phyloP scores from a whole-genome alignment of 163 green algal genomes.

The Coccomyxa subellipsoidea region DNA sequence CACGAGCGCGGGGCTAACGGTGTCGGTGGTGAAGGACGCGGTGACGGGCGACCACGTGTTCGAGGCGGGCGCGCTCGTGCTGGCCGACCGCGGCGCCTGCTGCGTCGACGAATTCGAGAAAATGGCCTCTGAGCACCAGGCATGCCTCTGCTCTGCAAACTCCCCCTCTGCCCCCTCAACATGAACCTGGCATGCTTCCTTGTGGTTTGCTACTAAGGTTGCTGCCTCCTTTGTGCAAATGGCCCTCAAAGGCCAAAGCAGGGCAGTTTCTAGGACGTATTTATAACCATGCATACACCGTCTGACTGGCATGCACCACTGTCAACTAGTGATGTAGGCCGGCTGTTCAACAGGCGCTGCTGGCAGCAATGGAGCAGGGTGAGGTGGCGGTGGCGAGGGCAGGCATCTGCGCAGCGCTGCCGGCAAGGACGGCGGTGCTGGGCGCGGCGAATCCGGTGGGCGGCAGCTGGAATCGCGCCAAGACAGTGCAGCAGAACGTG shows the following conservation, averaged over 20 bases:
- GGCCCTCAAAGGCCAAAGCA: no score
- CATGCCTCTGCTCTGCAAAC: not conserved
- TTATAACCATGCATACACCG: no score
- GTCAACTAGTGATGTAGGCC: no score
- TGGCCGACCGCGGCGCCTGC: constrained; percentile 83
- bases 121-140: constrained; percentile 22
- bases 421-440: constrained; percentile 78
- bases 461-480: constrained; percentile 68
- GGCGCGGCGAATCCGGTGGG: constrained; percentile 85
- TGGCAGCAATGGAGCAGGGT: constrained; percentile 94
- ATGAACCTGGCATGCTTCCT: not conserved
- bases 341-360: constrained; percentile 65
- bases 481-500: constrained; percentile 81
- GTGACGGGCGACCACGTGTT: constrained; percentile 77
- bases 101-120: constrained; percentile 98
- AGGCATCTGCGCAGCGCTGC: constrained; percentile 80
- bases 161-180: not conserved
- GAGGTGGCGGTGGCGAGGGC: constrained; percentile 90
- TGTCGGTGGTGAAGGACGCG: constrained; percentile 73
- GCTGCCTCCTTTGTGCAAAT: no score
- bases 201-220: not conserved
- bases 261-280: no score
- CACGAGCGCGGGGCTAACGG: constrained; percentile 82
- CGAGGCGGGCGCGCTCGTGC: constrained; percentile 88
- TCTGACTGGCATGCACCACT: no score